A percentile compares a stretch with the other conserved stretches of the same genome.
Evolutionary conservation across 2,329 filamentous ascomycete species (phyloP).

Genomic region (Leptographium wingfieldii): DNA sequence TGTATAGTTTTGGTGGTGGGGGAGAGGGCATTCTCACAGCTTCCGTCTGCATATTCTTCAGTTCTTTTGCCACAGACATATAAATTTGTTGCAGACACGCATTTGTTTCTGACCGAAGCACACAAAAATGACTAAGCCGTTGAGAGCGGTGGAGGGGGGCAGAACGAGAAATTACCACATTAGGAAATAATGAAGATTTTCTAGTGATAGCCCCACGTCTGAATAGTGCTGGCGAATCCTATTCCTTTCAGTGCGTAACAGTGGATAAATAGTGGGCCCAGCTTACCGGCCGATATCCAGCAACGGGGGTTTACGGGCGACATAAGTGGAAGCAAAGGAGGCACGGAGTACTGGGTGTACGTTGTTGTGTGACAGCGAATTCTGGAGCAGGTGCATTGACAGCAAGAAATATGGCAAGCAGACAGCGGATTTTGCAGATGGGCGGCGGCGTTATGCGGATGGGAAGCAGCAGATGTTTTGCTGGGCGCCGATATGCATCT

Average conservation of each 20-base stretch:
- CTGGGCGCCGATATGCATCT: not conserved
- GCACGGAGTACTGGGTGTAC: too few species aligned
- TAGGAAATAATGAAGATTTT: too few species aligned
- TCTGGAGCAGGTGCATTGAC: not conserved
- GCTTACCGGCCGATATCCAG: not conserved
- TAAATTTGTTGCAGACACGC: not conserved
- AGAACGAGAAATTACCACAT: too few species aligned
- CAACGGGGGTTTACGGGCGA: not conserved
- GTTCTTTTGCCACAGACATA: not conserved
- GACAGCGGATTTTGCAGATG: not conserved
- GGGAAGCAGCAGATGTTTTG: not conserved
- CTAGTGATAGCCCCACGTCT: too few species aligned
- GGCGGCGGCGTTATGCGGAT: not conserved
- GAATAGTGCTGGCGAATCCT: too few species aligned
- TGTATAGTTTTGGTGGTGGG: not conserved
- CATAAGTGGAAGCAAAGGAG: too few species aligned
- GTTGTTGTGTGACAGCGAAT: too few species aligned
- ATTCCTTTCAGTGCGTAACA: too few species aligned
- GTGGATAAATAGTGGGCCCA: too few species aligned
- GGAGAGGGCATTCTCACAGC: not conserved
- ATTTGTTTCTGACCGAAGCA: not conserved
- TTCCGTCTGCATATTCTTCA: not conserved
- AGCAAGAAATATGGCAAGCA: not conserved
- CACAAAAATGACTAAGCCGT: not conserved
- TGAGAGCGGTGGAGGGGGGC: too few species aligned